Conservation (phyloP, 345 rosid genomes). For the Bretschneidera sinensis region DNA sequence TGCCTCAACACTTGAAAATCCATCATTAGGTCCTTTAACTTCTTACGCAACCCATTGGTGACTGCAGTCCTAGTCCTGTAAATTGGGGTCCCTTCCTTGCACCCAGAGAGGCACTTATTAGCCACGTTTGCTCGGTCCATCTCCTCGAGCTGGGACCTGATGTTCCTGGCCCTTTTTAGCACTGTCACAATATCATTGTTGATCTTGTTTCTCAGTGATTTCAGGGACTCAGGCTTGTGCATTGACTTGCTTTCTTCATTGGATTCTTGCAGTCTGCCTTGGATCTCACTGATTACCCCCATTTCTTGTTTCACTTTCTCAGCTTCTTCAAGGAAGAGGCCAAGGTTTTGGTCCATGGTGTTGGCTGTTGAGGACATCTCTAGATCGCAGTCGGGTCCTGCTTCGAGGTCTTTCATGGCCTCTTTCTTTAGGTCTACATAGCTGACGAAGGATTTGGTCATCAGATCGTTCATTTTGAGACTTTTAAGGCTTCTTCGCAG, state of each 20-base stretch:
- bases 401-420: constrained; percentile 90
- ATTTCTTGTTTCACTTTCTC: constrained; percentile 85
- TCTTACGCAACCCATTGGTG: constrained; percentile 76
- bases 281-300: constrained; percentile 59
- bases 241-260: constrained; percentile 78
- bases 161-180: constrained; percentile 54
- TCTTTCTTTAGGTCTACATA: constrained; percentile 89
- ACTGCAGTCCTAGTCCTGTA: constrained; percentile 78
- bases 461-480: constrained; percentile 77
- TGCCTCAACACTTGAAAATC: constrained; percentile 88
- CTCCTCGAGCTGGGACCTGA: constrained; percentile 65
- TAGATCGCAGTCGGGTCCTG: constrained; percentile 58
- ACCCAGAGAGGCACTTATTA: constrained; percentile 73
- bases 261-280: constrained; percentile 50
- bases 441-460: constrained; percentile 93
- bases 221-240: constrained; percentile 74
- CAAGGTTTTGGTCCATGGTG: constrained; percentile 61
- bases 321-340: constrained; percentile 81
- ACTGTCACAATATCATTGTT: constrained; percentile 63
- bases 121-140: constrained; percentile 82
- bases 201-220: constrained; percentile 59
- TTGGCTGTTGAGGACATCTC: constrained; percentile 51
- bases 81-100: constrained; percentile 70
- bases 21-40: constrained; percentile 88
- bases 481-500: not conserved